Percentiles rank a stretch among this genome's conserved stretches.
Evolutionary conservation across 208 protist genomes (phyloP).

Genomic region (Leishmania aethiopica): DNA sequence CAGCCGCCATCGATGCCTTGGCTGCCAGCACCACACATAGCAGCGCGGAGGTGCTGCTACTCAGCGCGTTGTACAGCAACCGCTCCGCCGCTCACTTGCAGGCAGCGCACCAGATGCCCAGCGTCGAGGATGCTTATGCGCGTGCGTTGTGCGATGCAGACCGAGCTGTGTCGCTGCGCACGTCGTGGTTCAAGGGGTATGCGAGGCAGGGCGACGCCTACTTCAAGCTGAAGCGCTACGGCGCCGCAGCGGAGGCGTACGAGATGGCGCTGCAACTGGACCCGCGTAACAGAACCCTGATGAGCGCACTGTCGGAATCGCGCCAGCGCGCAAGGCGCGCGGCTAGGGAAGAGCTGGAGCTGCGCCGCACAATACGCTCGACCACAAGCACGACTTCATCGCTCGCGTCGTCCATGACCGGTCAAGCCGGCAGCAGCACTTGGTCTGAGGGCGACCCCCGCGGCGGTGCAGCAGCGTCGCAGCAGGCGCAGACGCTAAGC

Average conservation of each 20-base stretch:
- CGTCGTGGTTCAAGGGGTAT: constrained; percentile 95
- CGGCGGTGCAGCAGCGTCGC: not conserved
- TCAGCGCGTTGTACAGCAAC: constrained; percentile 94
- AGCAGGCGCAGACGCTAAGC: not conserved
- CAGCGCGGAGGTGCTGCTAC: constrained; percentile 22
- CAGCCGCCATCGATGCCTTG: constrained; percentile 72
- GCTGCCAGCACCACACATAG: not conserved
- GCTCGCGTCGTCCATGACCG: constrained; percentile 6
- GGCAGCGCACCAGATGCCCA: constrained; percentile 56
- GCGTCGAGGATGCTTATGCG: constrained; percentile 49
- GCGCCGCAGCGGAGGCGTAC: constrained; percentile 84
- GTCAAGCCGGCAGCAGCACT: not conserved
- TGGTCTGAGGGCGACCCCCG: not conserved
- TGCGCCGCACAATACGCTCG: constrained; percentile 23
- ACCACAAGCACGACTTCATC: constrained; percentile 10
- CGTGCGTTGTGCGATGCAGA: constrained; percentile 91
- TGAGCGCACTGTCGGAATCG: constrained; percentile 60
- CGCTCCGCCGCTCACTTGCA: constrained; percentile 92
- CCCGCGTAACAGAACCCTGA: constrained; percentile 71
- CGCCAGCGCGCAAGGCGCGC: constrained; percentile 37
- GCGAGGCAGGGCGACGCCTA: constrained; percentile 90
- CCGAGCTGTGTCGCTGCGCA: constrained; percentile 80
- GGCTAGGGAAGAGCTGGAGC: constrained; percentile 27
- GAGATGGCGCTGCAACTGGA: constrained; percentile 88
- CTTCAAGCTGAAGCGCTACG: constrained; percentile 86